A percentile compares a stretch with the other conserved stretches of the same genome.
phyloP scores from a whole-genome alignment of 1,139 yeast species.

The Kodamaea sp. region DNA sequence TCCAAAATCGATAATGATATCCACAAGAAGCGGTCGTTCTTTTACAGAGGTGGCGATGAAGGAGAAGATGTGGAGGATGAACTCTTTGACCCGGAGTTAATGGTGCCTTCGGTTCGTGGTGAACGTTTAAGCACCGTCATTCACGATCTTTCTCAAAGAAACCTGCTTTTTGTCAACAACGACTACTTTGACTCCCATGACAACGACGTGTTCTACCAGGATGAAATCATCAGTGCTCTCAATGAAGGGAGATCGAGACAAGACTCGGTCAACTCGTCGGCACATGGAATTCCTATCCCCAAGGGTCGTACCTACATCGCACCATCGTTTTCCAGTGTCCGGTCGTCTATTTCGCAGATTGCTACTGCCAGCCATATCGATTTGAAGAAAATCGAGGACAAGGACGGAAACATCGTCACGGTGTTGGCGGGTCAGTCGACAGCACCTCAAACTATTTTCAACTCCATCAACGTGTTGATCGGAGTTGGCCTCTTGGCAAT shows the following conservation, averaged over 20 bases:
- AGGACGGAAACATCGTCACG: conserved; percentile 73
- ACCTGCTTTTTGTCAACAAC: conserved; percentile 28
- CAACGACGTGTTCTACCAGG: conserved; percentile 45
- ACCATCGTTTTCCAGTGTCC: conserved; percentile 39
- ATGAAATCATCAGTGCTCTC: conserved; percentile 35
- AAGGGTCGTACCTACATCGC: conserved; percentile 24
- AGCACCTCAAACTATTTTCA: conserved; percentile 51
- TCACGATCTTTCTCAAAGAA: conserved; percentile 32
- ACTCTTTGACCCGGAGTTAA: conserved; percentile 68
- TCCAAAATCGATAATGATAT: conserved; percentile 46
- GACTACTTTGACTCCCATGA: conserved; percentile 16
- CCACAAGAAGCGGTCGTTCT: conserved; percentile 45
- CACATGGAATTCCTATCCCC: conserved; percentile 26
- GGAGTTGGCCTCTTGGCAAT: conserved; percentile 53
- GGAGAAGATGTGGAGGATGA: conserved; percentile 48
- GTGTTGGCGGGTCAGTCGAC: conserved; percentile 78
- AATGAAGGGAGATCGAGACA: conserved; percentile 34
- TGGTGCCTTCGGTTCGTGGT: conserved; percentile 67
- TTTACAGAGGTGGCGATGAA: conserved; percentile 21
- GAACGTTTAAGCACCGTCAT: conserved; percentile 61
- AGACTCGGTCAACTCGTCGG: conserved; percentile 23
- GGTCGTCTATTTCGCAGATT: conserved; percentile 37
- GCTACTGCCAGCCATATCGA: conserved; percentile 57
- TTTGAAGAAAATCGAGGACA: conserved; percentile 66
- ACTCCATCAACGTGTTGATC: conserved; percentile 48